Evolutionary conservation across 768 basidiomycete species (phyloP).

Genomic region (Chalciporus sphaerocephalus): DNA sequence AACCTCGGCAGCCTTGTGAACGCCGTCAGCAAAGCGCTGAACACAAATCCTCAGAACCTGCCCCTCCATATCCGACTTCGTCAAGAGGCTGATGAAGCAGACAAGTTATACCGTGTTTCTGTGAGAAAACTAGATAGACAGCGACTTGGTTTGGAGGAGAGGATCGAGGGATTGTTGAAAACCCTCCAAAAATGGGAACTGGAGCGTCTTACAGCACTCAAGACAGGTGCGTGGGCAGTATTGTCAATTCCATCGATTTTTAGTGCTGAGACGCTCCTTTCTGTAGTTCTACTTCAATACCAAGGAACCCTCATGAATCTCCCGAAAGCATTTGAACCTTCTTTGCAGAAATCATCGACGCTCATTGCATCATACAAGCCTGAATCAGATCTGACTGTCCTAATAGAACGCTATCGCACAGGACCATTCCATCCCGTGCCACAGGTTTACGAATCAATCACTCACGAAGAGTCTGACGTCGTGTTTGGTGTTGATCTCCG

Average conservation of each 20-base stretch:
- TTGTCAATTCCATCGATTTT: neutral
- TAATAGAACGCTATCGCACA: slow-evolving; percentile 90
- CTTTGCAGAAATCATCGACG: slow-evolving; percentile 66
- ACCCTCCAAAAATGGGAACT: slow-evolving; percentile 79
- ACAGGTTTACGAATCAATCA: slow-evolving; percentile 81
- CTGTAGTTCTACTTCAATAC: slow-evolving; percentile 75
- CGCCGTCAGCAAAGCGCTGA: slow-evolving; percentile 70
- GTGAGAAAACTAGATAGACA: slow-evolving; percentile 83
- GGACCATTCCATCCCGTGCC: slow-evolving; percentile 87
- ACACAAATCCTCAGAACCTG: slow-evolving; percentile 45
- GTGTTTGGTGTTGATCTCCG: slow-evolving; percentile 90
- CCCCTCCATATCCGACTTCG: slow-evolving; percentile 68
- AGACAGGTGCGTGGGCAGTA: slow-evolving; percentile 55
- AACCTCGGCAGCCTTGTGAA: slow-evolving; percentile 62
- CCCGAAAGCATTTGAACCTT: slow-evolving; percentile 60
- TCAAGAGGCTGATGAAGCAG: slow-evolving; percentile 76
- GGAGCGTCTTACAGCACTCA: slow-evolving; percentile 78
- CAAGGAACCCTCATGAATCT: slow-evolving; percentile 75
- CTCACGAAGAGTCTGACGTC: slow-evolving; percentile 79
- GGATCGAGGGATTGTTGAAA: slow-evolving; percentile 79
- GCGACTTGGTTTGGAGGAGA: slow-evolving; percentile 80
- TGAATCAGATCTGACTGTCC: slow-evolving; percentile 77
- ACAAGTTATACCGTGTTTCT: slow-evolving; percentile 71
- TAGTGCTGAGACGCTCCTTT: slow-evolving; percentile 1
- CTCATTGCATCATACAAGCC: slow-evolving; percentile 83